Percentiles rank a stretch among this genome's conserved stretches.
Conservation (phyloP, 2,329 filamentous ascomycete species). For the Fusarium euwallaceae region DNA sequence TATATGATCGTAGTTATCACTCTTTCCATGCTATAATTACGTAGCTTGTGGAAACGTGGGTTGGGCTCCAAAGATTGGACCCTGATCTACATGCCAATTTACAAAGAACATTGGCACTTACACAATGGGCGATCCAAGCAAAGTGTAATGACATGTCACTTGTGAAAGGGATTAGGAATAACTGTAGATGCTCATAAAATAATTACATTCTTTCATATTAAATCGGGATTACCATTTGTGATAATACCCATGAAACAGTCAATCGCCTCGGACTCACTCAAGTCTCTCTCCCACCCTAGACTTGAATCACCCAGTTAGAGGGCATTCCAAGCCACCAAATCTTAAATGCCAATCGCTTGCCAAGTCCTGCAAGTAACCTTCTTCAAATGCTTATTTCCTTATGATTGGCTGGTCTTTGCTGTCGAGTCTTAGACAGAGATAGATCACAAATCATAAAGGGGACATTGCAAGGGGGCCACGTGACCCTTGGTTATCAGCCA, state of each 20-base stretch:
- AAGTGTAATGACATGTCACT: background rate
- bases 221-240: background rate
- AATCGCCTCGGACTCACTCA: no score
- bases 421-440: background rate
- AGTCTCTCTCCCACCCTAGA: background rate
- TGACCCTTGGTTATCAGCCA: background rate
- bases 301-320: background rate
- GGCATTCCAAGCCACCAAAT: background rate
- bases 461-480: background rate
- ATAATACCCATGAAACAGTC: background rate
- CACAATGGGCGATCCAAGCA: background rate
- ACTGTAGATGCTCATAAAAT: background rate
- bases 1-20: background rate
- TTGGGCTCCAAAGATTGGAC: background rate
- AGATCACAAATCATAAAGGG: background rate
- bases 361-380: background rate
- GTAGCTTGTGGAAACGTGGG: background rate
- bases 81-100: background rate
- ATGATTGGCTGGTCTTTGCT: background rate
- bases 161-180: background rate
- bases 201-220: background rate
- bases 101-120: background rate
- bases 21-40: background rate
- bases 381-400: background rate
- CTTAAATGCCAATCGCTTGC: background rate